Base-by-base conservation (phyloP, 805 yeast genomes). In the Yarrowia divulgata region DNA sequence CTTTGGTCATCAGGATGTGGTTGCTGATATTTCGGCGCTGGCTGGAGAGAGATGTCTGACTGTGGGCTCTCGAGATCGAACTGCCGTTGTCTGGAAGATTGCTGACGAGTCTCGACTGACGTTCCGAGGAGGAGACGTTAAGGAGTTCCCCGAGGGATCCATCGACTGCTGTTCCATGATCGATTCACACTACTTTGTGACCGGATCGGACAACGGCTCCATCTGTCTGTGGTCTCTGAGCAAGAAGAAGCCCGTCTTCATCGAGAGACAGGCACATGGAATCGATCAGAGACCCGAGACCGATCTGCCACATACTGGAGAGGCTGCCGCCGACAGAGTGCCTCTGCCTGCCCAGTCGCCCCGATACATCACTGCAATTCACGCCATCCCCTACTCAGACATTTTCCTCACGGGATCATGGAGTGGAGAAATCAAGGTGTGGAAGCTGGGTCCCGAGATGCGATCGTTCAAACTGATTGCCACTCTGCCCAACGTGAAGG, bases 71-170 rank as follows among this genome's bases (percentile, higher is more conserved):
- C 87, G 98, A 74, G 99, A 95, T 79, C 88, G 96, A 75, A 91
- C 97, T 6, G 97, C 94, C 10, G 90, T 96, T 89, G 82, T 91
- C 74, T 95, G 99, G 99, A 95, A 95, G 78, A 92, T 95, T 73
- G 87, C 97, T 34, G 99, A 95, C 75, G 99, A 95, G 80, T 88
- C 97, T 0, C 87, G 98, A 76, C 85, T 95, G 74, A 93, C 97
- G 0, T 94, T 94, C 78, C 85, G 97, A 76, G 97, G 97, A 71
- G 97, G 96, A 70, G 97, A 92, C 75, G 81, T 78, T 50, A 66
- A 50, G 67, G 46, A 49, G 29, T 70, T 69, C 23, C 71, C 76
- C 34, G 98, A 95, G 77, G 98, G 98, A 13, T 88, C 95, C 71
- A 88, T 94, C 67, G 98, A 94, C 74, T 89, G 90, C 75, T 95